Percentiles rank a stretch among this genome's conserved stretches.
These are phyloP conservation scores for Nakazawaea ernobii DNA, from an alignment of 805 yeast species.

Conservation along the genomic window DNA sequence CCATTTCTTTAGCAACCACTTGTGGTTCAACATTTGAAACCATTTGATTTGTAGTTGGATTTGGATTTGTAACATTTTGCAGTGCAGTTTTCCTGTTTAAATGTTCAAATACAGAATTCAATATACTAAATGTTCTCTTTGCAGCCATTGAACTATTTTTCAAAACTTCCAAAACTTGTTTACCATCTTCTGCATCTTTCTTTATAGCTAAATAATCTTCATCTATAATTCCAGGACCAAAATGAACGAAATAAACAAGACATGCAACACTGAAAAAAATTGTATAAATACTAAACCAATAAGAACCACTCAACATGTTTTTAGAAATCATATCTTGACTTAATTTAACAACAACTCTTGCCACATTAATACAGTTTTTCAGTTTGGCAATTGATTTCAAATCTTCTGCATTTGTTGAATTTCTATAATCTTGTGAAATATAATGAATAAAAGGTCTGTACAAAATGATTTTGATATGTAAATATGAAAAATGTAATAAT, in stretches of 20 bases:
- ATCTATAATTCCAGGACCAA: conserved; percentile 38
- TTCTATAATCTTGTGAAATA: conserved; percentile 49
- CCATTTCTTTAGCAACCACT: conserved; percentile 3
- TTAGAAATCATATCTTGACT: conserved; percentile 76
- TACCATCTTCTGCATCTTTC: conserved; percentile 78
- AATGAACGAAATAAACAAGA: conserved; percentile 71
- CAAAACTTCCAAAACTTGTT: conserved; percentile 61
- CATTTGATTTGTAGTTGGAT: background rate
- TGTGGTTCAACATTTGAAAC: conserved; percentile 10
- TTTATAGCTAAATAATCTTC: conserved; percentile 53
- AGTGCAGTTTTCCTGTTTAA: conserved; percentile 64
- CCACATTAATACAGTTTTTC: conserved; percentile 76
- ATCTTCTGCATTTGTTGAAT: conserved; percentile 30
- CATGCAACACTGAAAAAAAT: conserved; percentile 87
- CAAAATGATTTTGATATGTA: conserved; percentile 73
- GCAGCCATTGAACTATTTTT: conserved; percentile 78
- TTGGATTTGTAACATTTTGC: background rate
- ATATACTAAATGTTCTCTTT: conserved; percentile 68
- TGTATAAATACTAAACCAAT: conserved; percentile 89
- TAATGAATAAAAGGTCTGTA: conserved; percentile 89
- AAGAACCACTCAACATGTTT: conserved; percentile 72
- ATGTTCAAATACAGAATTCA: conserved; percentile 76
- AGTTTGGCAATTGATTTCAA: conserved; percentile 68
- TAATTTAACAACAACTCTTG: conserved; percentile 72
- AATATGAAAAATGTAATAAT: conserved; percentile 61